Percentiles rank a stretch among this genome's conserved stretches.
phyloP scores from a whole-genome alignment of 2,329 filamentous ascomycete genomes.

The Claviceps sp. region DNA sequence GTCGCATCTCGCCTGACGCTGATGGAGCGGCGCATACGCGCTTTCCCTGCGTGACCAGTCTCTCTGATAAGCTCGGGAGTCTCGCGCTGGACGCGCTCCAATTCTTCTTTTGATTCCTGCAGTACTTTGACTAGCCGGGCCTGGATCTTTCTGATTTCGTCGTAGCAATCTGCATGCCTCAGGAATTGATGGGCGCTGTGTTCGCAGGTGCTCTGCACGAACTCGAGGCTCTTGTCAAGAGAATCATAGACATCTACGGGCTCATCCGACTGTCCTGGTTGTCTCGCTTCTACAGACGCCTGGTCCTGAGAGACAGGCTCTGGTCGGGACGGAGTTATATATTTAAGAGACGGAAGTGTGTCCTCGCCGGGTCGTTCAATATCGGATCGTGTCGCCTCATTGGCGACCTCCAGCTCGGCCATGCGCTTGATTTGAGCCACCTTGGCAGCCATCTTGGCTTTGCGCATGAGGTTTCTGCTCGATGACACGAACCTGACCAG shows the following conservation, averaged over 20 bases:
- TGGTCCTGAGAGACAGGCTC: slow-evolving; percentile 16
- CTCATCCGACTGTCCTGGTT: background rate
- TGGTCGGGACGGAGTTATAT: slow-evolving; percentile 24
- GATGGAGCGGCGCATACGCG: slow-evolving; percentile 37
- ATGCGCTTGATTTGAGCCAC: slow-evolving; percentile 51
- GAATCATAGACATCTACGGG: slow-evolving; percentile 49
- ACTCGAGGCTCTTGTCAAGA: slow-evolving; percentile 66
- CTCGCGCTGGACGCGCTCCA: slow-evolving; percentile 40
- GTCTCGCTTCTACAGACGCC: slow-evolving; percentile 3
- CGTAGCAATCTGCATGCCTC: slow-evolving; percentile 73
- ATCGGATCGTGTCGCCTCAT: slow-evolving; percentile 28
- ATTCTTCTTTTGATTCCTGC: slow-evolving; percentile 45
- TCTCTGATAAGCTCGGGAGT: slow-evolving; percentile 31
- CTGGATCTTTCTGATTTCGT: slow-evolving; percentile 59
- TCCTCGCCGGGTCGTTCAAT: slow-evolving; percentile 19
- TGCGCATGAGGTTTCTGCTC: slow-evolving; percentile 72
- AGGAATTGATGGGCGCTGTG: slow-evolving; percentile 79
- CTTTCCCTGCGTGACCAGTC: slow-evolving; percentile 24
- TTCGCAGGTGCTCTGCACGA: slow-evolving; percentile 71
- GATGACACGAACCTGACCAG: slow-evolving; percentile 71
- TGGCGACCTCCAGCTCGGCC: slow-evolving; percentile 44
- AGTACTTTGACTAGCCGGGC: slow-evolving; percentile 50
- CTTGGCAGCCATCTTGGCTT: slow-evolving; percentile 72
- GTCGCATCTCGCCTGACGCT: slow-evolving; percentile 36
- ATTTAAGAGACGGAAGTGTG: slow-evolving; percentile 25